A percentile compares a stretch with the other conserved stretches of the same genome.
phyloP scores from a whole-genome alignment of 148 eudicot genomes.

The Cornus florida region DNA sequence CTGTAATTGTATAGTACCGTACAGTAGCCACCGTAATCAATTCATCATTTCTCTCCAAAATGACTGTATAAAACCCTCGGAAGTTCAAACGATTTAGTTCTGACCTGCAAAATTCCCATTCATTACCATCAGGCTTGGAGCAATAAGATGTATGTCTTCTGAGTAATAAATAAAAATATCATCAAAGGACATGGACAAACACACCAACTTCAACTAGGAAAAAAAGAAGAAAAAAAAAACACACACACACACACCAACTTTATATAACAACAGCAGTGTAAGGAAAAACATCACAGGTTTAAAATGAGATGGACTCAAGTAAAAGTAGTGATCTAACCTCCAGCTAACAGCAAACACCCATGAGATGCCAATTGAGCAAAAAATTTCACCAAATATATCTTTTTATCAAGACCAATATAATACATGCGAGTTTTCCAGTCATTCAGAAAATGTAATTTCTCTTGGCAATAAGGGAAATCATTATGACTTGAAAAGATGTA shows the following conservation, averaged over 20 bases:
- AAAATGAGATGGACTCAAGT: background rate
- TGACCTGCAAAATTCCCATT: conserved; percentile 57
- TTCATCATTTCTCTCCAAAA: conserved; percentile 84
- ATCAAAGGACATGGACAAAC: background rate
- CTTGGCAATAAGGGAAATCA: too few relatives aligned
- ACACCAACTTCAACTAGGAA: background rate
- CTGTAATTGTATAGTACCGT: conserved; percentile 44
- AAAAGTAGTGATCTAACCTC: background rate
- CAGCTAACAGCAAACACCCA: background rate
- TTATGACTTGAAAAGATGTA: too few relatives aligned
- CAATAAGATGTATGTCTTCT: background rate
- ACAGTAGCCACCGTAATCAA: conserved; percentile 70
- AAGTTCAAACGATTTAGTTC: conserved; percentile 76
- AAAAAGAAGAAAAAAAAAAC: too few relatives aligned
- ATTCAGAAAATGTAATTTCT: background rate
- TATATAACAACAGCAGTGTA: background rate
- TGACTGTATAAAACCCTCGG: conserved; percentile 78
- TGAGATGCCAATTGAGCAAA: background rate
- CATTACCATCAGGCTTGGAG: conserved; percentile 1
- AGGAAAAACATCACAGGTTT: background rate
- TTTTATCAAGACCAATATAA: background rate
- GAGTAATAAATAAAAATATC: background rate
- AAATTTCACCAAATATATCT: background rate
- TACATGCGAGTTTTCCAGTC: background rate
- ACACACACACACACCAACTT: background rate